Evolutionary conservation across 345 rosid genomes (phyloP), one percentile per base, ranked within the genome.

Genomic region (Hibiscus trionum): DNA sequence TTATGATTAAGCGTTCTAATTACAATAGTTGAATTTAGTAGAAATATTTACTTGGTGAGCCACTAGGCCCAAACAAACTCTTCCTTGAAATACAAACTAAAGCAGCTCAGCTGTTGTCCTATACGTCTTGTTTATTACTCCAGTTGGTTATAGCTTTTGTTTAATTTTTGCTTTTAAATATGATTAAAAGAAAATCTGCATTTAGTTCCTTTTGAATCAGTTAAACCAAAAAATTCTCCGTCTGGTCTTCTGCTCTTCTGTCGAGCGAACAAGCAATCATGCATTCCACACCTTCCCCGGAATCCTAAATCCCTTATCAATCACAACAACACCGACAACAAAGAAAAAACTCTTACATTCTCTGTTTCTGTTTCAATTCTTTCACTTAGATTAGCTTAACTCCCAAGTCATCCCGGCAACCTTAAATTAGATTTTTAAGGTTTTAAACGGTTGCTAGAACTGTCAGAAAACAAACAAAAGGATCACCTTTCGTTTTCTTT

Each of bases 211-310:
- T 35, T 35, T 35, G 5, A 35, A 35, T 14, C 52, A 10, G 1
- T 46, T 46, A 46, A 3, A 46, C 52, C 52, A 2, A 46, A 46
- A 46, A 46, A 46, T 0, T 8, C 21, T 27, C 66, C 31, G 47
- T 58, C 46, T 0, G 11, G 27, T 19, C 16, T 10, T 17, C 47
- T 17, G 50, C 17, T 14, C 42, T 46, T 46, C 52, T 46, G 12
- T 11, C 16, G 3, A 12, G 52, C 52, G 15, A 46, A 14, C 52
- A 46, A 9, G 29, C 29, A 46, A 17, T 17, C 39, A 61, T 75
- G 81, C 77, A 77, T 79, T 79, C 78, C 66, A 73, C 76, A 27
- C 17, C 66, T 59, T 53, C 53, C 66, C 73, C 64, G 75, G 33
- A 75, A 67, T 72, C 52, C 59, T 17, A 66, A 46, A 5, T 78